These are phyloP conservation scores for Cynanchum wilfordii DNA, from an alignment of 257 asterid genomes.

Conservation along the genomic window DNA sequence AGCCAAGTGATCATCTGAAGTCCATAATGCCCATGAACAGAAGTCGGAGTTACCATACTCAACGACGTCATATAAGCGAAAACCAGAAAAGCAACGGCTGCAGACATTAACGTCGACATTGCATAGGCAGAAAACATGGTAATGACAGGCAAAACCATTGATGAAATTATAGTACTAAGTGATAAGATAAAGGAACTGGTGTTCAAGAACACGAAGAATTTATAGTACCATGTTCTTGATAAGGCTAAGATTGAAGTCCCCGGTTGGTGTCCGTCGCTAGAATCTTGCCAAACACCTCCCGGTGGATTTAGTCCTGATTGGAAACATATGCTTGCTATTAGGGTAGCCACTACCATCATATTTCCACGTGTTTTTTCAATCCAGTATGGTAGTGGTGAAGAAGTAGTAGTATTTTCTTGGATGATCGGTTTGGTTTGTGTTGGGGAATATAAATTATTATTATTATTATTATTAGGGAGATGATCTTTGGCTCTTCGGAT, in stretches of 20 bases:
- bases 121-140: slow-evolving; percentile 1
- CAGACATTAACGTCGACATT: neutral
- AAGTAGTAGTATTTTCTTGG: too few species aligned
- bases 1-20: slow-evolving; percentile 1
- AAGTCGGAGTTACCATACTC: neutral
- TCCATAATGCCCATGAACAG: neutral
- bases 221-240: slow-evolving; percentile 1
- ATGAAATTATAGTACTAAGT: neutral
- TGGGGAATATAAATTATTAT: too few species aligned
- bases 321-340: too few species aligned
- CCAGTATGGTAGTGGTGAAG: too few species aligned
- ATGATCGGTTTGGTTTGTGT: too few species aligned
- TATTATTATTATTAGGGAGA: too few species aligned
- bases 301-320: too few species aligned
- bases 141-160: neutral
- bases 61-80: neutral
- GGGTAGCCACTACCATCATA: too few species aligned
- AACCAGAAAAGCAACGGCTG: neutral
- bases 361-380: too few species aligned
- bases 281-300: too few species aligned
- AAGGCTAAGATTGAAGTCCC: neutral
- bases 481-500: neutral
- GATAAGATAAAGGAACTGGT: neutral
- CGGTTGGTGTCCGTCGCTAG: too few species aligned
- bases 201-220: neutral